A percentile compares a stretch with the other conserved stretches of the same genome.
phyloP scores from a whole-genome alignment of 1,284 basidiomycete genomes.

The Sporisorium reilianum region DNA sequence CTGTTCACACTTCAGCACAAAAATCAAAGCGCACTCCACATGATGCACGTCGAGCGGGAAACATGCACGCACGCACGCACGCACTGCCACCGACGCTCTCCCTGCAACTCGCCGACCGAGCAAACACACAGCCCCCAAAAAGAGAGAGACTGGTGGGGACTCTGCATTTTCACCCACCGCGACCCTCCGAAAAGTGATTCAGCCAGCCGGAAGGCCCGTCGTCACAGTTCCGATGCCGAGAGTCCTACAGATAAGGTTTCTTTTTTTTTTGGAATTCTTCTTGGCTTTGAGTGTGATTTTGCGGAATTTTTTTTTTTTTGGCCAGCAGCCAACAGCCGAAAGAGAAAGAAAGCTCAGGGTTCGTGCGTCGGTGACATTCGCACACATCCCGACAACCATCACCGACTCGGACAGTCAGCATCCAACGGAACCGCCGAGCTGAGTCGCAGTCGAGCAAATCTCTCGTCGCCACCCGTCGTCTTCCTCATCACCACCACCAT shows the following conservation, averaged over 20 bases:
- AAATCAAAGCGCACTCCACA: constrained; percentile 5
- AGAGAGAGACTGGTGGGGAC: neutral
- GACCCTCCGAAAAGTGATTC: neutral
- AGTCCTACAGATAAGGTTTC: constrained; percentile 4
- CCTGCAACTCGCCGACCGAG: neutral
- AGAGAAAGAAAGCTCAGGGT: neutral
- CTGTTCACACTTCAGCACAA: neutral
- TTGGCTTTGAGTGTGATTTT: neutral
- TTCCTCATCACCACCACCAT: constrained; percentile 12
- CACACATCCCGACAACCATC: constrained; percentile 1
- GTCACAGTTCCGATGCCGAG: constrained; percentile 2
- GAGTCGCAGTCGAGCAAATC: neutral
- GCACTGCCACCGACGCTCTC: neutral
- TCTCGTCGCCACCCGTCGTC: constrained; percentile 6
- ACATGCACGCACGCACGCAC: neutral
- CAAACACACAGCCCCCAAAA: neutral
- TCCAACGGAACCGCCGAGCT: constrained; percentile 5
- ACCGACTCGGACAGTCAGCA: constrained; percentile 5
- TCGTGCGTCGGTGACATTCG: neutral
- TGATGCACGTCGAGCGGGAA: constrained; percentile 7
- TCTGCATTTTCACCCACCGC: neutral
- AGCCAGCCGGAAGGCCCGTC: neutral
- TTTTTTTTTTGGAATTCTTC: neutral
- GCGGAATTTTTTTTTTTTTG: neutral
- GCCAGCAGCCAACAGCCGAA: neutral